These are phyloP conservation scores for Pleurotus salmoneostramineus DNA, from an alignment of 768 basidiomycete species.

Conservation along the genomic window DNA sequence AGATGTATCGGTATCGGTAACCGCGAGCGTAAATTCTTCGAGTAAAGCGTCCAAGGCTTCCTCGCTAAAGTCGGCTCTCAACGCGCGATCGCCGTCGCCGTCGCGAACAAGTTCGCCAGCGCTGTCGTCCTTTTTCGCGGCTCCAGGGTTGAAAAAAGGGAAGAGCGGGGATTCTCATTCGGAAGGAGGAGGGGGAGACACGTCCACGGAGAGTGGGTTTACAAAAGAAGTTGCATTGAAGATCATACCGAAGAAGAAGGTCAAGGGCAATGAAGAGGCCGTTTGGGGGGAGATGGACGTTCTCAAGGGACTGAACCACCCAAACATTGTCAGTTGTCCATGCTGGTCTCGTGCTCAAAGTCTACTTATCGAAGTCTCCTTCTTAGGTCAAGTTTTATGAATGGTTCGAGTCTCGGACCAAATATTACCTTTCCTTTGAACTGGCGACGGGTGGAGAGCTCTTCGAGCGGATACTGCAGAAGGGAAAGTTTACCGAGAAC, in stretches of 20 bases:
- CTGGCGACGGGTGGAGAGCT: constrained; percentile 93
- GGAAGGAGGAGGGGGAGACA: not conserved
- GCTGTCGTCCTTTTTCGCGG: not conserved
- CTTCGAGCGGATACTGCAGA: constrained; percentile 81
- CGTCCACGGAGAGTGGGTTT: constrained; percentile 19
- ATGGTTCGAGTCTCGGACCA: constrained; percentile 91
- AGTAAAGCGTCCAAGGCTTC: constrained; percentile 12
- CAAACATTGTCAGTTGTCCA: constrained; percentile 68
- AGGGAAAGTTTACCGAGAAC: constrained; percentile 90
- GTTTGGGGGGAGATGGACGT: constrained; percentile 96
- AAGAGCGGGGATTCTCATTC: not conserved
- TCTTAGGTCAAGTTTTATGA: constrained; percentile 90
- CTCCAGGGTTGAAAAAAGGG: not conserved
- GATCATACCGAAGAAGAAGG: constrained; percentile 93
- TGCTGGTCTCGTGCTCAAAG: not conserved
- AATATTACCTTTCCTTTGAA: constrained; percentile 95
- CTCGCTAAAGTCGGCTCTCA: constrained; percentile 10
- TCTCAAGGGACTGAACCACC: constrained; percentile 83
- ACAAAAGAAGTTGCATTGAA: constrained; percentile 82
- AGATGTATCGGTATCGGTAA: constrained; percentile 12
- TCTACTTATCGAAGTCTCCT: not conserved
- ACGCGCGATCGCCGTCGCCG: not conserved
- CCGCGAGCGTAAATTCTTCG: constrained; percentile 2
- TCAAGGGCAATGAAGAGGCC: constrained; percentile 83
- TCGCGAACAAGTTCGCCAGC: not conserved